Evolutionary conservation across 2,329 filamentous ascomycete genomes (phyloP).

Genomic region (Dothideomycetes sp.): DNA sequence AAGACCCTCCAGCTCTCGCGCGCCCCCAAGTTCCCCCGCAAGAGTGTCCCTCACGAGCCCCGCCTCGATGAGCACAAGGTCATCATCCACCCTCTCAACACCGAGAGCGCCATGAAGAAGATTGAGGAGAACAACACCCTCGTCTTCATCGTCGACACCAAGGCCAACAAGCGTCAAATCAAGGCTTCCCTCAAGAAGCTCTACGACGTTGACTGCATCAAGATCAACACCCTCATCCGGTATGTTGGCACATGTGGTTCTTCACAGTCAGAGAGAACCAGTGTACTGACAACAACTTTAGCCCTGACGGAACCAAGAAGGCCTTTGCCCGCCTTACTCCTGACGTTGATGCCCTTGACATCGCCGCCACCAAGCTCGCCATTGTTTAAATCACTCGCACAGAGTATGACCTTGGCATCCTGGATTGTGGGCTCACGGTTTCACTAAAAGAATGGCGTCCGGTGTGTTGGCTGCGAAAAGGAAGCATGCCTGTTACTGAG

Average conservation of each 20-base stretch:
- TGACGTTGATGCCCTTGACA: slow-evolving; percentile 97
- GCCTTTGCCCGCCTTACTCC: slow-evolving; percentile 90
- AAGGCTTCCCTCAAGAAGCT: slow-evolving; percentile 97
- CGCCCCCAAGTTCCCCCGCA: slow-evolving; percentile 90
- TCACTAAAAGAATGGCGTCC: slow-evolving; percentile 8
- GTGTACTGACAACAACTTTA: slow-evolving; percentile 23
- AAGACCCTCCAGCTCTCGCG: slow-evolving; percentile 92
- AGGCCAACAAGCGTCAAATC: slow-evolving; percentile 99
- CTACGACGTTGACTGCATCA: slow-evolving; percentile 94
- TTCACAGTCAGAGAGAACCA: neutral
- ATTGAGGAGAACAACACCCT: slow-evolving; percentile 99
- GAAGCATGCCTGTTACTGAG: slow-evolving; percentile 7
- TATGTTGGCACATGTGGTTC: slow-evolving; percentile 32
- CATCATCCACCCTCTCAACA: slow-evolving; percentile 97
- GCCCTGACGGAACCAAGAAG: slow-evolving; percentile 97
- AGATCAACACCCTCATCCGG: slow-evolving; percentile 99
- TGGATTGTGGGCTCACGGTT: neutral
- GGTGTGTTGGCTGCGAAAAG: slow-evolving; percentile 7
- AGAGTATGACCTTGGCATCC: neutral
- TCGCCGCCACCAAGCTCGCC: slow-evolving; percentile 96
- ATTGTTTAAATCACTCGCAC: slow-evolving; percentile 61
- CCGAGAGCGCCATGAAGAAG: slow-evolving; percentile 99
- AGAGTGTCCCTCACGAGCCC: slow-evolving; percentile 79
- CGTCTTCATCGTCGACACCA: slow-evolving; percentile 36
- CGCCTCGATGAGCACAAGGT: slow-evolving; percentile 97